Conservation (phyloP, 345 rosid species). For the Raphanus sativus region DNA sequence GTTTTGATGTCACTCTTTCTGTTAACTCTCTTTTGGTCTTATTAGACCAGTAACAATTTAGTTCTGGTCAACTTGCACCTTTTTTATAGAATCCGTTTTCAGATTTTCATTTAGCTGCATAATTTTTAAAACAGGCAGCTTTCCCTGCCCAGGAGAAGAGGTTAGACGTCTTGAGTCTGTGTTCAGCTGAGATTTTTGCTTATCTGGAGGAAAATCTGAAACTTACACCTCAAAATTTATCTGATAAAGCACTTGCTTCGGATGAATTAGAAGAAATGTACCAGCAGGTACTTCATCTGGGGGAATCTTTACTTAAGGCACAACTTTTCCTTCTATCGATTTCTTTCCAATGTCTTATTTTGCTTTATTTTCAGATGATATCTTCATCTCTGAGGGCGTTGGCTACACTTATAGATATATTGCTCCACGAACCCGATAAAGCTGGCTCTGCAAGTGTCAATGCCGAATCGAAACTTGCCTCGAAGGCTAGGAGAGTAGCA, state of each 20-base stretch:
- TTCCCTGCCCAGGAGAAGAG: slow-evolving; percentile 92
- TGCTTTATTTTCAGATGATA: slow-evolving; percentile 59
- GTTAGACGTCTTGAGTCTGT: slow-evolving; percentile 75
- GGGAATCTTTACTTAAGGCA: slow-evolving; percentile 7
- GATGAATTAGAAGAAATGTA: slow-evolving; percentile 95
- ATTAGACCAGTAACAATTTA: slow-evolving; percentile 13
- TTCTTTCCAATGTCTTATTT: slow-evolving; percentile 21
- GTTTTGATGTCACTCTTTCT: slow-evolving; percentile 19
- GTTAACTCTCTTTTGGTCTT: slow-evolving; percentile 3
- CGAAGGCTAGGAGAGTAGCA: slow-evolving; percentile 75
- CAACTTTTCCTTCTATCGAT: slow-evolving; percentile 7
- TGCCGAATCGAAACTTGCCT: slow-evolving; percentile 61
- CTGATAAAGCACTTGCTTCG: slow-evolving; percentile 74
- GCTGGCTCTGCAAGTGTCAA: slow-evolving; percentile 57
- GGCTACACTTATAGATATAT: slow-evolving; percentile 82
- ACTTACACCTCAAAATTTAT: slow-evolving; percentile 71
- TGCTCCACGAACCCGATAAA: slow-evolving; percentile 53
- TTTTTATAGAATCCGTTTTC: slow-evolving; percentile 21
- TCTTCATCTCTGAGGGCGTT: slow-evolving; percentile 82
- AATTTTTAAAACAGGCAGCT: slow-evolving; percentile 65
- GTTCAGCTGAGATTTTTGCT: slow-evolving; percentile 64
- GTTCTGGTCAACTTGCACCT: slow-evolving; percentile 5
- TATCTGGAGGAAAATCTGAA: slow-evolving; percentile 93
- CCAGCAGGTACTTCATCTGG: slow-evolving; percentile 66
- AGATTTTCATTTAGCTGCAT: slow-evolving; percentile 30